These are phyloP conservation scores for Plenodomus lindquistii DNA, from an alignment of 2,329 filamentous ascomycete genomes.

Conservation along the genomic window DNA sequence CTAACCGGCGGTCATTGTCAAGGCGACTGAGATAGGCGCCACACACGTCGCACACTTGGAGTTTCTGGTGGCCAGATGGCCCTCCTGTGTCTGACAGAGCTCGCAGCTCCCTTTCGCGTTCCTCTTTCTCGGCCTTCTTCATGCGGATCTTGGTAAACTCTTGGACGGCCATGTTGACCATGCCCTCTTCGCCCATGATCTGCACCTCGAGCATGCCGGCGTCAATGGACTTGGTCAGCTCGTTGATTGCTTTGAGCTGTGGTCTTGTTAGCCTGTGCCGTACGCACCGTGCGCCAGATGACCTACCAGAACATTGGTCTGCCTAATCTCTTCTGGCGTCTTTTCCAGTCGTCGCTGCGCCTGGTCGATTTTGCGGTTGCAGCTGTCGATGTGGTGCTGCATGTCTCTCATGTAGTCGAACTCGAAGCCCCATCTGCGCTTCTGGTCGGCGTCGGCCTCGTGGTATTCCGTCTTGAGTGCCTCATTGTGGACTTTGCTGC, in stretches of 20 bases:
- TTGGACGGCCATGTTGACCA: slow-evolving; percentile 79
- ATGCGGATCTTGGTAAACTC: slow-evolving; percentile 86
- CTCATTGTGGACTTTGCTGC: slow-evolving; percentile 86
- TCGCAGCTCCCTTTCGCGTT: slow-evolving; percentile 86
- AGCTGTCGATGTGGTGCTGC: slow-evolving; percentile 95
- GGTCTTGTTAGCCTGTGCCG: slow-evolving; percentile 14
- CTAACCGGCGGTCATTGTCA: slow-evolving; percentile 90
- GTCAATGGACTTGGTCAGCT: slow-evolving; percentile 77
- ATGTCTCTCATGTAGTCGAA: slow-evolving; percentile 97
- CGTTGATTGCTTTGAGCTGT: slow-evolving; percentile 79
- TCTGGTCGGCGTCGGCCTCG: slow-evolving; percentile 69
- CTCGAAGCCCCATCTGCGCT: slow-evolving; percentile 83
- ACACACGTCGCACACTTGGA: slow-evolving; percentile 98
- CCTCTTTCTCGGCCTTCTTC: slow-evolving; percentile 78
- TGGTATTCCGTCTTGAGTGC: slow-evolving; percentile 89
- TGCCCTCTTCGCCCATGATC: slow-evolving; percentile 78
- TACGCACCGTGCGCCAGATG: background rate
- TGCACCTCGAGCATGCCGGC: slow-evolving; percentile 83
- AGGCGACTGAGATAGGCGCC: slow-evolving; percentile 90
- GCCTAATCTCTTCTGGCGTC: slow-evolving; percentile 94
- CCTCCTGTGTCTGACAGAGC: slow-evolving; percentile 88
- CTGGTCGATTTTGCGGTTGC: slow-evolving; percentile 88
- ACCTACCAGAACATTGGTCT: slow-evolving; percentile 80
- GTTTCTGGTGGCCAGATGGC: slow-evolving; percentile 92
- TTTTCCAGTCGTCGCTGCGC: slow-evolving; percentile 92